These are phyloP conservation scores for Bocquillonia castaneifolia DNA, from an alignment of 441 rosid genomes.

Conservation along the genomic window DNA sequence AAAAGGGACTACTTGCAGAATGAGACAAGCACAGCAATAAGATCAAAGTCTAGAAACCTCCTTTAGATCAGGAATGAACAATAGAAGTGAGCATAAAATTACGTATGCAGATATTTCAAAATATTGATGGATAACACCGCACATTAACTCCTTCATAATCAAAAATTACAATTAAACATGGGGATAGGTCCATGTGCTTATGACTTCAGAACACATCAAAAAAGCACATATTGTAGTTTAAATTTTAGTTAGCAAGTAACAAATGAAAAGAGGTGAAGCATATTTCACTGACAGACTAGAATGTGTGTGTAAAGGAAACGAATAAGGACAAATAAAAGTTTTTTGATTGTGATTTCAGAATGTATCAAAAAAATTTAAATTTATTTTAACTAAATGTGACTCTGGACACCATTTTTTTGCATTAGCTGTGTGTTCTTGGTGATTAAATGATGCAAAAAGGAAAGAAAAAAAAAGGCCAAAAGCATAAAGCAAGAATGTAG, in stretches of 20 bases:
- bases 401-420: neutral
- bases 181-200: neutral
- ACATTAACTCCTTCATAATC: neutral
- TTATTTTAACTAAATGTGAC: neutral
- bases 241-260: neutral
- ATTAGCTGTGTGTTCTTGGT: neutral
- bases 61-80: neutral
- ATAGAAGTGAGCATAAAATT: neutral
- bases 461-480: neutral
- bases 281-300: neutral
- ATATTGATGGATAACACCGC: neutral
- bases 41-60: neutral
- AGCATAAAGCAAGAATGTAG: neutral
- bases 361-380: neutral
- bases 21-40: neutral
- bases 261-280: neutral
- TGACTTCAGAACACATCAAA: conserved; percentile 3
- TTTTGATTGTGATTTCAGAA: neutral
- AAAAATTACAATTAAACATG: neutral
- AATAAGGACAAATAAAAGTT: neutral
- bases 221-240: neutral
- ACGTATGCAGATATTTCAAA: neutral
- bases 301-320: neutral
- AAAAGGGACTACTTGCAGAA: conserved; percentile 1
- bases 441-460: neutral